Conservation (phyloP, 305 asterid species). For the Nicotiana rustica region DNA sequence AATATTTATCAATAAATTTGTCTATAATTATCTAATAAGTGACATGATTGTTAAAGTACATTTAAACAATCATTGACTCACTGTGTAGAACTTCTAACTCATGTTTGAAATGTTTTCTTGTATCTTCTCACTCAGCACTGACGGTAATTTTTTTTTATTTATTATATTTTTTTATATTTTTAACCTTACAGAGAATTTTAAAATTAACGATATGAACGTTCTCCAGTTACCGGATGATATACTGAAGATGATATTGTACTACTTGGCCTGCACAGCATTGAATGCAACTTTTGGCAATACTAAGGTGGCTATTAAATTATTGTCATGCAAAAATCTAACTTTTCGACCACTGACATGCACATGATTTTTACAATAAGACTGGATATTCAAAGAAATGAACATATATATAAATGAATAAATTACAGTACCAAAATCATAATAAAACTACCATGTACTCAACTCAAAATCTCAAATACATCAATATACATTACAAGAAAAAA, state of each 20-base stretch:
- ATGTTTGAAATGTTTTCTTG: neutral
- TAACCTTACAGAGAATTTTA: neutral
- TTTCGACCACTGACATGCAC: slow-evolving; percentile 14
- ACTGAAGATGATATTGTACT: neutral
- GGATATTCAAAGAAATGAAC: neutral
- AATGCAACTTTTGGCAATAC: slow-evolving; percentile 46
- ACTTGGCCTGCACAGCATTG: slow-evolving; percentile 40
- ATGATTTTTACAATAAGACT: neutral
- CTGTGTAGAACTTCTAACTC: too few species aligned
- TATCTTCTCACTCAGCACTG: neutral
- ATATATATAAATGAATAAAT: neutral
- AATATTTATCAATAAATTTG: too few species aligned
- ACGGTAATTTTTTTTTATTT: neutral
- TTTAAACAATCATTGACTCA: too few species aligned
- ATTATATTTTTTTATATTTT: neutral
- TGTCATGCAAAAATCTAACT: slow-evolving; percentile 36
- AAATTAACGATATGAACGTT: neutral
- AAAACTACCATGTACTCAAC: neutral
- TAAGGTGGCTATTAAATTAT: slow-evolving; percentile 33
- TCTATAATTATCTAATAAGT: too few species aligned
- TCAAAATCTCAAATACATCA: neutral
- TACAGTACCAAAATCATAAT: neutral
- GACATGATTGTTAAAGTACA: too few species aligned
- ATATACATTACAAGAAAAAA: neutral
- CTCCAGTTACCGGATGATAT: neutral